Conservation (phyloP, 768 basidiomycete genomes). For the Agrocybe praecox region DNA sequence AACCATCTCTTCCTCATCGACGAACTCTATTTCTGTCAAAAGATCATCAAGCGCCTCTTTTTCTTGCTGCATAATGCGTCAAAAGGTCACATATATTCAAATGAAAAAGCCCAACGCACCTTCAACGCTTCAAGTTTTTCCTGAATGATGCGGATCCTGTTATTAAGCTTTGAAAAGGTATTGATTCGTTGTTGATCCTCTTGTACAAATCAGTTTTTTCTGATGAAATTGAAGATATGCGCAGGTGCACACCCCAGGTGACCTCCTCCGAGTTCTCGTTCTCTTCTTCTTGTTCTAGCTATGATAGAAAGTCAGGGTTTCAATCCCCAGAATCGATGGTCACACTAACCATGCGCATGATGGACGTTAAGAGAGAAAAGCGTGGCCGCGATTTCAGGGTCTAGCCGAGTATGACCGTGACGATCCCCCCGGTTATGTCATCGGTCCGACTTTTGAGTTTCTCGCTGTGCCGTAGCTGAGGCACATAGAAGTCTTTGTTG, state of each 20-base stretch:
- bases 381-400: constrained; percentile 1
- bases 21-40: constrained; percentile 83
- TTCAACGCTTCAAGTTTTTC: constrained; percentile 74
- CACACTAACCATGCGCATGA: constrained; percentile 28
- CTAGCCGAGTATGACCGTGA: not conserved
- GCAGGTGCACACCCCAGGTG: constrained; percentile 70
- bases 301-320: constrained; percentile 7
- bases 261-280: constrained; percentile 75
- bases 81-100: constrained; percentile 1
- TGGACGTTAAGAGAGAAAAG: constrained; percentile 14
- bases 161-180: constrained; percentile 89
- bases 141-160: constrained; percentile 69
- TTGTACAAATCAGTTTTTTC: constrained; percentile 24
- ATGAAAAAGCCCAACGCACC: constrained; percentile 43
- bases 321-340: constrained; percentile 3
- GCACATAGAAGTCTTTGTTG: not conserved
- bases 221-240: constrained; percentile 3
- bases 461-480: not conserved
- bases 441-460: not conserved
- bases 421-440: constrained; percentile 6
- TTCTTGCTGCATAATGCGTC: constrained; percentile 64
- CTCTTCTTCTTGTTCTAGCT: constrained; percentile 82
- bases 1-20: constrained; percentile 81
- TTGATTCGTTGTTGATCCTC: constrained; percentile 92
- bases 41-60: constrained; percentile 95